These are phyloP conservation scores for Triadica sebifera DNA, from an alignment of 345 rosid genomes.

Conservation along the genomic window DNA sequence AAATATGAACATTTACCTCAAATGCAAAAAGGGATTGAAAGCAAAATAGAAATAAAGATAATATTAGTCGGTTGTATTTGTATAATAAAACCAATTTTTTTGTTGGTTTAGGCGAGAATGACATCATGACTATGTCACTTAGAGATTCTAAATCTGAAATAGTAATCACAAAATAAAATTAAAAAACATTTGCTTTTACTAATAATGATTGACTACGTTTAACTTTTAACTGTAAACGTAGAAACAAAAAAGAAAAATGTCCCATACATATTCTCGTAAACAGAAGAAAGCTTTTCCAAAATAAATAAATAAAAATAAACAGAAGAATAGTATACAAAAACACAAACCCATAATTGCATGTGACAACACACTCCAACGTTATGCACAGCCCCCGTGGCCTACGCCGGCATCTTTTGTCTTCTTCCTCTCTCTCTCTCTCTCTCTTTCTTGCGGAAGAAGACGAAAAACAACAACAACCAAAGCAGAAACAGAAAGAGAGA, in stretches of 20 bases:
- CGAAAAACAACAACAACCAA: too few relatives aligned
- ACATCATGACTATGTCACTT: neutral
- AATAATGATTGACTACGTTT: neutral
- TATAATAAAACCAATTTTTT: too few relatives aligned
- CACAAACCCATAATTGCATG: conserved; percentile 4
- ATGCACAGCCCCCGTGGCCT: conserved; percentile 21
- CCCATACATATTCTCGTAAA: too few relatives aligned
- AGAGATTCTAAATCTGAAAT: neutral
- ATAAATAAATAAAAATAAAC: too few relatives aligned
- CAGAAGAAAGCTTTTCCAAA: too few relatives aligned
- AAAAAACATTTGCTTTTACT: neutral
- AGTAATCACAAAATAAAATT: neutral
- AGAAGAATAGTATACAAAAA: too few relatives aligned
- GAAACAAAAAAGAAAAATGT: too few relatives aligned
- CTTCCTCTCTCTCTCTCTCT: conserved; percentile 6
- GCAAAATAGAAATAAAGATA: too few relatives aligned
- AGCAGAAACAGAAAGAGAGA: neutral
- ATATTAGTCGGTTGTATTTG: neutral
- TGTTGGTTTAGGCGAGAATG: neutral
- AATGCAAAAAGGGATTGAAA: too few relatives aligned
- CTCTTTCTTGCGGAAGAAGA: neutral
- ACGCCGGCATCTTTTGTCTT: conserved; percentile 43
- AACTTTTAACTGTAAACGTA: too few relatives aligned
- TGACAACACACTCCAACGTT: conserved; percentile 10
- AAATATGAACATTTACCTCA: too few relatives aligned